Evolutionary conservation across 257 asterid species (phyloP), one percentile per base, ranked within the genome.

Genomic region (Solanum megistacrolobum): DNA sequence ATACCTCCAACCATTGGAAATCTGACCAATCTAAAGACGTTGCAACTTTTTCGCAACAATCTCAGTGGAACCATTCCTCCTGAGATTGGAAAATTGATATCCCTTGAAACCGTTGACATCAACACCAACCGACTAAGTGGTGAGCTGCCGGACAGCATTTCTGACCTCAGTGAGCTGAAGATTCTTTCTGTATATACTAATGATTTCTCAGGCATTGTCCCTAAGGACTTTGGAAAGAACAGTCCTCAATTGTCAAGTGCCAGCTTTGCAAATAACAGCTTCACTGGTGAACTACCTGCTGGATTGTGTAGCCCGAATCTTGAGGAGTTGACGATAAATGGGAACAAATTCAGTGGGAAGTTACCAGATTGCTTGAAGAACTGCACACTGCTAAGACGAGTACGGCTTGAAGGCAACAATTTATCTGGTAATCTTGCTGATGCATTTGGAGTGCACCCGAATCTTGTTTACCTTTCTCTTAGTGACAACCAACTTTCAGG

Each of bases 251-350:
- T 96, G 89, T 87, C 90, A 23, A 90, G 68, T 86, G 93, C 88
- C 73, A 89, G 98, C 90, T 90, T 96, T 78, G 89, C 99, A 1
- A 55, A 89, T 20, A 96, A 96, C 88, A 89, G 89, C 87, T 96
- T 96, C 92, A 86, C 95, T 7, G 99, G 98, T 34, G 90, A 90
- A 86, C 88, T 96, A n/a, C 99, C 99, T 3, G 86, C 92, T 12
- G 88, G 86, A 72, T 27, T 96, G 68, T 96, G 99, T 90, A 89
- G 91, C 39, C 91, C 94, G 48, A 90, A 91, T 52, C 86, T 95
- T 8, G 68, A 62, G 82, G 90, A 92, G 31, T 89, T 96, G 68
- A 95, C 99, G 2, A 93, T 83, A 78, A 90, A 89, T 87, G 86
- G 84, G 78, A 96, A 96, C 92, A 88, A 84, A 20, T 92, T 96